Conservation (phyloP, 2,329 filamentous ascomycete genomes). For the Drechslera avenae region DNA sequence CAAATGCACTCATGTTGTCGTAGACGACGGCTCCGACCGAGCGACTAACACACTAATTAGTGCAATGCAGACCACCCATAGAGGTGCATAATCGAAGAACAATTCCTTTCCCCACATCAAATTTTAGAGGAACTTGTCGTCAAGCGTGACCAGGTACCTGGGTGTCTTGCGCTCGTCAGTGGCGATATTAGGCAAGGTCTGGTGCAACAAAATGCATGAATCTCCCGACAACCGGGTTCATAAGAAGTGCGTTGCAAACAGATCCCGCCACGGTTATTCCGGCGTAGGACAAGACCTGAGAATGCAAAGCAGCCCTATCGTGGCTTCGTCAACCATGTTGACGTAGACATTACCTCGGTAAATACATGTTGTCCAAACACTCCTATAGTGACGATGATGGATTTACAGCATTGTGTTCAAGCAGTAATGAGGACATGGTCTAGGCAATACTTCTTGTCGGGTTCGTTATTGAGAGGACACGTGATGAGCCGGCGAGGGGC, state of each 20-base stretch:
- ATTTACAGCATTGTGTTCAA: not conserved
- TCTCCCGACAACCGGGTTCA: slow-evolving; percentile 40
- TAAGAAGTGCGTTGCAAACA: slow-evolving; percentile 29
- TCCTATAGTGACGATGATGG: not conserved
- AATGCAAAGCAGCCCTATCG: slow-evolving; percentile 17
- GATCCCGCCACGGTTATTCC: slow-evolving; percentile 25
- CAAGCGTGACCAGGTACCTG: slow-evolving; percentile 36
- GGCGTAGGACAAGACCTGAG: slow-evolving; percentile 30
- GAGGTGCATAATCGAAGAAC: slow-evolving; percentile 35
- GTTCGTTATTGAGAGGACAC: not conserved
- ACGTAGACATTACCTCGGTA: slow-evolving; percentile 1
- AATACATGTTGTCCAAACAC: not conserved
- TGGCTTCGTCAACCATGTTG: not conserved
- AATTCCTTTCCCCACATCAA: slow-evolving; percentile 33
- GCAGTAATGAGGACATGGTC: too few species aligned
- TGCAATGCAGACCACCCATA: slow-evolving; percentile 37
- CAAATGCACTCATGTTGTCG: not conserved
- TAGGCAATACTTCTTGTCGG: too few species aligned
- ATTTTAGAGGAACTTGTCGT: slow-evolving; percentile 33
- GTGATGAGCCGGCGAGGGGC: not conserved
- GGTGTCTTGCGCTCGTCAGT: slow-evolving; percentile 36
- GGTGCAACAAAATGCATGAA: slow-evolving; percentile 31
- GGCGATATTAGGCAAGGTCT: slow-evolving; percentile 24
- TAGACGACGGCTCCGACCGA: not conserved
- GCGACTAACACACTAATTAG: slow-evolving; percentile 17